phyloP scores from a whole-genome alignment of 352 stramenopile genomes.

The Pythium phragmiticola region DNA sequence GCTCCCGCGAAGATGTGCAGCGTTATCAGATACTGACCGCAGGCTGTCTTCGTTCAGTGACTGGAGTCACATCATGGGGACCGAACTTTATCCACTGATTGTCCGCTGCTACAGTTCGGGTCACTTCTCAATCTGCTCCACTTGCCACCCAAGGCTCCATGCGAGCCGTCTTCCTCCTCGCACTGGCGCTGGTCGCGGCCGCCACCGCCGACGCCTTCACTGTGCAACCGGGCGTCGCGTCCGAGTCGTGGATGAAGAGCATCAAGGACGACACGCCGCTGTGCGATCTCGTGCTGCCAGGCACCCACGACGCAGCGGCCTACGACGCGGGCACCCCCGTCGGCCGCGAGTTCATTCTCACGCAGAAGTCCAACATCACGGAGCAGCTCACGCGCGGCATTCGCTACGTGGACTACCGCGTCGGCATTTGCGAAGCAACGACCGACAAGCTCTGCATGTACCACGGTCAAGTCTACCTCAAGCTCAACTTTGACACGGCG shows the following conservation, averaged over 20 bases:
- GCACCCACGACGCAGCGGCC: constrained; percentile 9
- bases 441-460: constrained; percentile 19
- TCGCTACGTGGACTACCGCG: constrained; percentile 15
- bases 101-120: too few relatives aligned
- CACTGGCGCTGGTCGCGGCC: not conserved
- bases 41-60: too few relatives aligned
- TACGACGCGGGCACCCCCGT: constrained; percentile 7
- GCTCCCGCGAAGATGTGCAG: too few relatives aligned
- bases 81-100: too few relatives aligned
- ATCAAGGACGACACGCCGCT: constrained; percentile 5
- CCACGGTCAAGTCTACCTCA: constrained; percentile 14
- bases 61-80: too few relatives aligned
- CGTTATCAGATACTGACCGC: too few relatives aligned
- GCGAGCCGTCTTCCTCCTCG: not conserved
- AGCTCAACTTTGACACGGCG: constrained; percentile 12
- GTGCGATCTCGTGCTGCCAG: constrained; percentile 13
- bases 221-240: constrained; percentile 3
- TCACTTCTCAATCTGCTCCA: too few relatives aligned
- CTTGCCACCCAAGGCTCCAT: not conserved
- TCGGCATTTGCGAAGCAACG: constrained; percentile 10
- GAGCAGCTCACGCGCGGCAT: constrained; percentile 16
- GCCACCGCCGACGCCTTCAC: not conserved
- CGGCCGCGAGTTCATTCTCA: constrained; percentile 1
- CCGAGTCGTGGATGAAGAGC: constrained; percentile 13
- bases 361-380: constrained; percentile 6